Percentiles rank a stretch among this genome's conserved stretches.
Evolutionary conservation across 495 filamentous ascomycete species (phyloP).

Genomic region (Aspergillus affinis): DNA sequence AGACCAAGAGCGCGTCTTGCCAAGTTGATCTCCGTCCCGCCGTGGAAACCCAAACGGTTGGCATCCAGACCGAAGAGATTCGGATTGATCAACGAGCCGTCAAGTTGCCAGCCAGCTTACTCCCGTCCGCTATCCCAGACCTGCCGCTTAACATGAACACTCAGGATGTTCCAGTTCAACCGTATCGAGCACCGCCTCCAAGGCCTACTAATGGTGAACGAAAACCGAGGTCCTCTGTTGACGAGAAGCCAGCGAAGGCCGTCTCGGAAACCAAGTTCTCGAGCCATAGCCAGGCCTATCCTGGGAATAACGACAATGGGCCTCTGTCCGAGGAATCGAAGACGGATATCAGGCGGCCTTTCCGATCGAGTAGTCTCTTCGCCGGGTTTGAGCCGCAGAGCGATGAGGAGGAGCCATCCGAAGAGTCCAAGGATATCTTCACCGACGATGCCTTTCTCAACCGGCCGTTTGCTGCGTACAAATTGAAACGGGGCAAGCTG

Average conservation of each 20-base stretch:
- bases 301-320: constrained; percentile 81
- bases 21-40: constrained; percentile 47
- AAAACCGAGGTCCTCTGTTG: constrained; percentile 16
- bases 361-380: constrained; percentile 79
- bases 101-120: constrained; percentile 73
- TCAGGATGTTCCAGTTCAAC: constrained; percentile 26
- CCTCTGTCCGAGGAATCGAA: constrained; percentile 60
- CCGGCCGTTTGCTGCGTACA: constrained; percentile 46
- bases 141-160: constrained; percentile 27
- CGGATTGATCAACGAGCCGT: constrained; percentile 70
- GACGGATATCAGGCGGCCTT: constrained; percentile 64
- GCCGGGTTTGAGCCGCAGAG: constrained; percentile 72
- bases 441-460: constrained; percentile 47
- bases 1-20: constrained; percentile 59
- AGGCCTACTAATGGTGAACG: constrained; percentile 29
- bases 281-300: constrained; percentile 58
- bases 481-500: constrained; percentile 41
- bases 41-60: constrained; percentile 45
- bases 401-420: constrained; percentile 47
- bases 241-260: constrained; percentile 11
- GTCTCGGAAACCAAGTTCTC: constrained; percentile 10
- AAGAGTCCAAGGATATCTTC: constrained; percentile 46
- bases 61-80: constrained; percentile 88
- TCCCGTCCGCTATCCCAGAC: constrained; percentile 62
- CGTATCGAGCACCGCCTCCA: constrained; percentile 39